These are phyloP conservation scores for Tetrahymena malaccensis DNA, from an alignment of 73 alveolate species.

Conservation along the genomic window DNA sequence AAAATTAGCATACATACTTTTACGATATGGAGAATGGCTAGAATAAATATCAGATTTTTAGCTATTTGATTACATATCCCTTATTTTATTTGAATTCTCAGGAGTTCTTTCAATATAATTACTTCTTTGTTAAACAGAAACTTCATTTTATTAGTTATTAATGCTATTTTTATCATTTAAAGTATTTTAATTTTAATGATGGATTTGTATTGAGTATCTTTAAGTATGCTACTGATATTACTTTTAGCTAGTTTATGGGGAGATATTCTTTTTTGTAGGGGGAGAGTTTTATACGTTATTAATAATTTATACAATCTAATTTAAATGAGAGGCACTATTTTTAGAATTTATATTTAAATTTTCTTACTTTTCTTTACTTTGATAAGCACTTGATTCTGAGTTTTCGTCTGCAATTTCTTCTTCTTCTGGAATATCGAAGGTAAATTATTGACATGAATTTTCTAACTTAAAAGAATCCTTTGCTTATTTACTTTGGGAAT, in stretches of 20 bases:
- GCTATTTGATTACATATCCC: background rate
- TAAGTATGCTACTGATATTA: background rate
- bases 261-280: background rate
- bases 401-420: background rate
- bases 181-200: too few species aligned
- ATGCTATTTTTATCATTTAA: background rate
- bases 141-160: background rate
- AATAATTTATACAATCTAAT: too few species aligned
- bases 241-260: background rate
- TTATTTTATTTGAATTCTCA: background rate
- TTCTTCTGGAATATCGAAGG: background rate
- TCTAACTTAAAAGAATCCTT: background rate
- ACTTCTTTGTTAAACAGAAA: background rate
- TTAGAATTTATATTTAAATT: background rate
- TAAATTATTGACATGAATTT: background rate
- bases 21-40: background rate
- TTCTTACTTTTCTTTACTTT: background rate
- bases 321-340: background rate
- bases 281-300: background rate
- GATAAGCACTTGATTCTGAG: background rate
- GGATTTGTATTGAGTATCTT: background rate
- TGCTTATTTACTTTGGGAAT: background rate
- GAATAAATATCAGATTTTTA: background rate
- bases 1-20: background rate
- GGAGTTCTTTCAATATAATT: background rate